Evolutionary conservation across 495 filamentous ascomycete species (phyloP).

Genomic region (Penicillium verhagenii): DNA sequence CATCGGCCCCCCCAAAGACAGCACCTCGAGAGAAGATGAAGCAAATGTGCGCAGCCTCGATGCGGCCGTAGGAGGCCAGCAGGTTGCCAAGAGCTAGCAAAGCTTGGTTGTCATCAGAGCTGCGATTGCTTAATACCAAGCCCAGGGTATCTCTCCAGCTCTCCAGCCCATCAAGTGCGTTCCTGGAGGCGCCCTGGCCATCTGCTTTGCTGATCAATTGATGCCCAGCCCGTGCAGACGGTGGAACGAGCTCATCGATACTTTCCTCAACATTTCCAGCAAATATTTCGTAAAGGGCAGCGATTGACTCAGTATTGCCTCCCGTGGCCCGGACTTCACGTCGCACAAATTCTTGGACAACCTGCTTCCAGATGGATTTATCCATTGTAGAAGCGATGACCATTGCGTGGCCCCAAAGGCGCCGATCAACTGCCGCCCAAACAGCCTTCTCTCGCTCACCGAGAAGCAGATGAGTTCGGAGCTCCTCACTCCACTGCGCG

Average conservation of each 20-base stretch:
- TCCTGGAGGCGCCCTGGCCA: constrained; percentile 60
- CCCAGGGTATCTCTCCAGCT: constrained; percentile 91
- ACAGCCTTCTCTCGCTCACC: constrained; percentile 90
- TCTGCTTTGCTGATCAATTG: constrained; percentile 77
- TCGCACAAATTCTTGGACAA: constrained; percentile 89
- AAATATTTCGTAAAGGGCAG: constrained; percentile 88
- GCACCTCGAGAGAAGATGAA: constrained; percentile 60
- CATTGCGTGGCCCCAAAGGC: constrained; percentile 95
- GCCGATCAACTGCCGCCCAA: constrained; percentile 90
- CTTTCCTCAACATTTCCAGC: constrained; percentile 93
- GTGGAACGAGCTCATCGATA: constrained; percentile 94
- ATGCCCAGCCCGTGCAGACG: constrained; percentile 85
- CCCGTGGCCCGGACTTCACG: constrained; percentile 81
- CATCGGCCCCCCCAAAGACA: constrained; percentile 80
- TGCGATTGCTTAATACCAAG: constrained; percentile 83
- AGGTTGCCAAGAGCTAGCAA: constrained; percentile 79
- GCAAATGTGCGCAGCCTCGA: constrained; percentile 90
- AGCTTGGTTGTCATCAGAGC: constrained; percentile 69
- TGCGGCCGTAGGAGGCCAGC: constrained; percentile 80
- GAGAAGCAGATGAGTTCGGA: constrained; percentile 68
- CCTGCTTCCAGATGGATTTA: constrained; percentile 77
- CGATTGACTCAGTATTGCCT: constrained; percentile 76
- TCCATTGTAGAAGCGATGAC: constrained; percentile 78
- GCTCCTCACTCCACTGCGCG: constrained; percentile 60
- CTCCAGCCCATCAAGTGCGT: constrained; percentile 79